phyloP scores from a whole-genome alignment of 1,284 basidiomycete genomes.

The Earliella scabrosa region DNA sequence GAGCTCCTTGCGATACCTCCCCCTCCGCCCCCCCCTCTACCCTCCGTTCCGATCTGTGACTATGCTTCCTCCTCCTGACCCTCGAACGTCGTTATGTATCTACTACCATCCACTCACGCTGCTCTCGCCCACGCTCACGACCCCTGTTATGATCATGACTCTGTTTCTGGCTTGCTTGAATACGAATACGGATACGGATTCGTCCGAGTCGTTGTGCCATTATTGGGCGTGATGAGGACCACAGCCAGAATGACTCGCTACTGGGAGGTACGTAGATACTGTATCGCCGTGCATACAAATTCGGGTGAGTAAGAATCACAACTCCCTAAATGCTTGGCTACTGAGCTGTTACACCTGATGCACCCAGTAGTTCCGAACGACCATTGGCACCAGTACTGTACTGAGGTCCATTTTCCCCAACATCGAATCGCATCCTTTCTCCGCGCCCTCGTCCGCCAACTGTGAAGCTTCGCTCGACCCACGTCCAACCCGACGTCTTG shows the following conservation, averaged over 20 bases:
- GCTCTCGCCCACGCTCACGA: constrained; percentile 22
- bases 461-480: not conserved
- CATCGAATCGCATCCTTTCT: not conserved
- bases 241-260: no score
- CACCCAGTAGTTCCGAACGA: no score
- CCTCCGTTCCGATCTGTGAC: not conserved
- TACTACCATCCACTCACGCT: constrained; percentile 17
- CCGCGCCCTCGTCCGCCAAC: not conserved
- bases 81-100: constrained; percentile 11
- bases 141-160: constrained; percentile 22
- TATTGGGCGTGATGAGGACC: no score
- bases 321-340: no score
- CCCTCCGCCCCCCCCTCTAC: not conserved
- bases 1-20: constrained; percentile 5
- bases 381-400: no score
- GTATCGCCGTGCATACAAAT: no score
- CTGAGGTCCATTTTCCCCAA: not conserved
- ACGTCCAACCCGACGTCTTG: not conserved
- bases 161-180: no score
- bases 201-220: no score
- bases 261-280: no score
- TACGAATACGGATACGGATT: no score
- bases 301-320: no score
- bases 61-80: not conserved
- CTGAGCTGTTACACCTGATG: no score